Evolutionary conservation across 106 monocot species (phyloP).

Genomic region (Ottelia alismoides): DNA sequence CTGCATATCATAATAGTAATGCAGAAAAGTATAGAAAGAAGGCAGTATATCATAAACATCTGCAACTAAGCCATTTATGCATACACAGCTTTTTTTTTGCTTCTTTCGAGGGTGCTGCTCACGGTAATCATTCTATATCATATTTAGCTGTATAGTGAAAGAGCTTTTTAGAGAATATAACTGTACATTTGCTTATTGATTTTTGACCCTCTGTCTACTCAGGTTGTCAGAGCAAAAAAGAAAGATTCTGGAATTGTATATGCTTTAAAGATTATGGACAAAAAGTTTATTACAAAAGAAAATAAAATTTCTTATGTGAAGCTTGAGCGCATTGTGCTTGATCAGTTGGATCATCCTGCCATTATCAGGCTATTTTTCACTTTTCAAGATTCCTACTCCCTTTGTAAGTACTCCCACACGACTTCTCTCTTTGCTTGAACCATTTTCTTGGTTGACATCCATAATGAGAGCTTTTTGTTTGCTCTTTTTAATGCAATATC

Average conservation of each 20-base stretch:
- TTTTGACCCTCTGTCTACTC: background rate
- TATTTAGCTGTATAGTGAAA: too few species aligned
- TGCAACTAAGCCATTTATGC: background rate
- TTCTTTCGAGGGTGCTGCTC: too few species aligned
- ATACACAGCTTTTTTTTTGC: background rate
- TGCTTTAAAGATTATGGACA: conserved; percentile 99
- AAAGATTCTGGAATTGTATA: conserved; percentile 75
- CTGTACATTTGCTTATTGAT: background rate
- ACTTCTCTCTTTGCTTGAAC: background rate
- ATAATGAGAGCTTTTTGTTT: background rate
- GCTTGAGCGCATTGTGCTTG: conserved; percentile 86
- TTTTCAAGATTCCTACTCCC: conserved; percentile 77
- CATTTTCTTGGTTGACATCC: background rate
- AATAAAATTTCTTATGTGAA: conserved; percentile 82
- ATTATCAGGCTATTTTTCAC: conserved; percentile 78
- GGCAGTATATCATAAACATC: background rate
- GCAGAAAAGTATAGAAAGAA: too few species aligned
- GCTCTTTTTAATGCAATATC: background rate
- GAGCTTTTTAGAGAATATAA: background rate
- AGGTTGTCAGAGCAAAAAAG: conserved; percentile 94
- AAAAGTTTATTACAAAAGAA: conserved; percentile 94
- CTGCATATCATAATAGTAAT: too few species aligned
- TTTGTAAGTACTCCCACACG: conserved; percentile 44
- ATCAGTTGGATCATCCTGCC: conserved; percentile 96
- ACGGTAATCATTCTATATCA: too few species aligned